Conservation (phyloP, 768 basidiomycete species). For the Podaxis sp. region DNA sequence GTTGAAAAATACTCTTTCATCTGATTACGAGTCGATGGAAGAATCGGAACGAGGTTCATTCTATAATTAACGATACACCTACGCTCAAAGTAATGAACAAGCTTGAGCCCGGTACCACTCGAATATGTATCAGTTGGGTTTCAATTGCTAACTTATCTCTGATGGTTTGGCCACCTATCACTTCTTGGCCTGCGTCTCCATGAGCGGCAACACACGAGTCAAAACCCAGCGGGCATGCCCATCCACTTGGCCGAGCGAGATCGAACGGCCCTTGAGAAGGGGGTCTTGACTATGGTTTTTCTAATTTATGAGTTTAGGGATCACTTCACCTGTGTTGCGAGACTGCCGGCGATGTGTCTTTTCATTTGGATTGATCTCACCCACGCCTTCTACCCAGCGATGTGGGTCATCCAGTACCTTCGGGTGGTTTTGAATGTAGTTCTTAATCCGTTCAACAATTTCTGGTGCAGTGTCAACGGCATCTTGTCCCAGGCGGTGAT, state of each 20-base stretch:
- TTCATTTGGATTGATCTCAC: conserved; percentile 95
- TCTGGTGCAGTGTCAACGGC: conserved; percentile 38
- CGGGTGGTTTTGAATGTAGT: conserved; percentile 57
- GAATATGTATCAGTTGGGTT: conserved; percentile 59
- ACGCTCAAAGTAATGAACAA: neutral
- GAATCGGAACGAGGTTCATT: conserved; percentile 70
- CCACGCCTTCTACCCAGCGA: conserved; percentile 81
- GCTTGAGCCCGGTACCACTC: neutral
- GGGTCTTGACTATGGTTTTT: conserved; percentile 71
- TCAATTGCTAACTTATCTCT: conserved; percentile 58
- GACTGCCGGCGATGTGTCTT: conserved; percentile 54
- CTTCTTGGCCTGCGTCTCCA: conserved; percentile 41
- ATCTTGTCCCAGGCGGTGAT: neutral
- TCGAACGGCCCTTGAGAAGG: conserved; percentile 63
- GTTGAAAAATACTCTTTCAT: conserved; percentile 58
- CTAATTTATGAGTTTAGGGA: conserved; percentile 33
- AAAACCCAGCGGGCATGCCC: conserved; percentile 89
- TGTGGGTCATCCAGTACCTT: conserved; percentile 51
- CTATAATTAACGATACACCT: conserved; percentile 87
- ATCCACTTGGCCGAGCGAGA: conserved; percentile 77
- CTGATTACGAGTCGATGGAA: conserved; percentile 61
- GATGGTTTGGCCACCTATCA: conserved; percentile 77
- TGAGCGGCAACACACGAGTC: conserved; percentile 60
- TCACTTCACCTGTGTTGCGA: neutral
- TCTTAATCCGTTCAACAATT: conserved; percentile 57